Evolutionary conservation across 441 rosid species (phyloP).

Genomic region (Lepidium campestre): DNA sequence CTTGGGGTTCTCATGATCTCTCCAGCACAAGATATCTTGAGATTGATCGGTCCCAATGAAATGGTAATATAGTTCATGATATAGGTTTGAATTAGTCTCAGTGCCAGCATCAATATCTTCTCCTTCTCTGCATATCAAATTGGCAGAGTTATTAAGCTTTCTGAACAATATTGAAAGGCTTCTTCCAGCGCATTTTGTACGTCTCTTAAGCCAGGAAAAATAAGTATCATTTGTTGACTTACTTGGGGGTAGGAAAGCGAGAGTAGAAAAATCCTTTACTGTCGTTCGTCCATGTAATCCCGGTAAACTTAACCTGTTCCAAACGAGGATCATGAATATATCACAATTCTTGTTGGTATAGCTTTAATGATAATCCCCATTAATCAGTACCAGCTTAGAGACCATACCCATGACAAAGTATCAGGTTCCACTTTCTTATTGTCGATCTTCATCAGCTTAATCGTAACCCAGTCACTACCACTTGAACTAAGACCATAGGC

Average conservation of each 20-base stretch:
- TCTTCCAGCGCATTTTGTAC: neutral
- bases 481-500: constrained; percentile 86
- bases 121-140: constrained; percentile 52
- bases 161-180: neutral
- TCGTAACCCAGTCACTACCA: constrained; percentile 92
- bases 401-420: constrained; percentile 77
- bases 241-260: constrained; percentile 92
- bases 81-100: constrained; percentile 75
- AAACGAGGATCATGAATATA: neutral
- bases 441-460: constrained; percentile 64
- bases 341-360: neutral
- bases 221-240: constrained; percentile 18
- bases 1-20: constrained; percentile 75
- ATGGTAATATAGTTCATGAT: constrained; percentile 81
- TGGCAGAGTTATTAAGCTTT: neutral
- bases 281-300: constrained; percentile 84
- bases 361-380: neutral
- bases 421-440: constrained; percentile 67
- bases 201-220: neutral
- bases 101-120: constrained; percentile 86
- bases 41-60: constrained; percentile 75
- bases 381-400: neutral
- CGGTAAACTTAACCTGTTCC: constrained; percentile 70
- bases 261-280: constrained; percentile 82
- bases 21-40: constrained; percentile 91